phyloP scores from a whole-genome alignment of 805 yeast species.

The Pichia scutulata region DNA sequence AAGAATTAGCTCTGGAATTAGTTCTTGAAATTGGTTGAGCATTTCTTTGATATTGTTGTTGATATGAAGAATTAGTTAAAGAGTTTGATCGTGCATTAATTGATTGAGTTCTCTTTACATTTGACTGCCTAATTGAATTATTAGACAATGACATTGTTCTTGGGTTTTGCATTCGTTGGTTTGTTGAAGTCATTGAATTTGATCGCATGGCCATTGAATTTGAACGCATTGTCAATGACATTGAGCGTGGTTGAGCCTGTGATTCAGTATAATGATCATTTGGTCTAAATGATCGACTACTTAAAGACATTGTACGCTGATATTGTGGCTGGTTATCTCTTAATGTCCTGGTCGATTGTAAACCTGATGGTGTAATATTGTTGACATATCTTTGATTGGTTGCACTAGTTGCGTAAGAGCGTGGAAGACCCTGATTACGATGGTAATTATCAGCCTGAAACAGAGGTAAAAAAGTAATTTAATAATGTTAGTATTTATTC shows the following conservation, averaged over 20 bases:
- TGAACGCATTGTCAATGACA: conserved; percentile 23
- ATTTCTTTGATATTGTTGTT: conserved; percentile 9
- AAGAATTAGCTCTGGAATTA: conserved; percentile 23
- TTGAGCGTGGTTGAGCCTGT: conserved; percentile 8
- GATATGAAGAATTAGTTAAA: conserved; percentile 3
- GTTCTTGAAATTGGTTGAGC: conserved; percentile 1
- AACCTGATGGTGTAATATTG: conserved; percentile 4
- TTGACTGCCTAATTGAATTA: background rate
- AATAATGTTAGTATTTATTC: conserved; percentile 3
- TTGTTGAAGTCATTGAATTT: conserved; percentile 13
- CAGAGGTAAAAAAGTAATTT: background rate
- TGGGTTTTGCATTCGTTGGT: background rate
- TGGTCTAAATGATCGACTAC: conserved; percentile 23
- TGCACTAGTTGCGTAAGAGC: conserved; percentile 5
- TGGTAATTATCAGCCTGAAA: background rate
- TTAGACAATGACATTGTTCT: conserved; percentile 5
- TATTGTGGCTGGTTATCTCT: background rate
- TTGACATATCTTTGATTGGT: conserved; percentile 4
- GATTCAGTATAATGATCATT: conserved; percentile 7
- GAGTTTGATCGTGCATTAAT: conserved; percentile 19
- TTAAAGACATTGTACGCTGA: conserved; percentile 28
- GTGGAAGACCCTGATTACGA: conserved; percentile 2
- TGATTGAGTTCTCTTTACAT: background rate
- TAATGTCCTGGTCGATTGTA: conserved; percentile 1
- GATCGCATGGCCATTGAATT: conserved; percentile 2